phyloP scores from a whole-genome alignment of 768 basidiomycete genomes.

The Solioccasus polychromus region DNA sequence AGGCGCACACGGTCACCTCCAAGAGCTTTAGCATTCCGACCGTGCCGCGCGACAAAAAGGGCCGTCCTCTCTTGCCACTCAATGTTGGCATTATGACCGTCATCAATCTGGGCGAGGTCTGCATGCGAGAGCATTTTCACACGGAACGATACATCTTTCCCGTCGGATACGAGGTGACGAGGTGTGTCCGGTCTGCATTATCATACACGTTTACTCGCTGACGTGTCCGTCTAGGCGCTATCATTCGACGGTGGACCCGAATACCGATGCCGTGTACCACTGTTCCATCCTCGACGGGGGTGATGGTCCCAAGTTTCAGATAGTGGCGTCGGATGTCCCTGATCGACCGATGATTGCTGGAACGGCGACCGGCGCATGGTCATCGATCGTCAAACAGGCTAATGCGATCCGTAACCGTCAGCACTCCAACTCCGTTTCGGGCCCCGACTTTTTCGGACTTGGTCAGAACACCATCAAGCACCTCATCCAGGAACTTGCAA shows the following conservation, averaged over 20 bases:
- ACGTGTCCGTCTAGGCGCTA: slow-evolving; percentile 54
- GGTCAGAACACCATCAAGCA: slow-evolving; percentile 89
- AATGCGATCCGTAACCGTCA: slow-evolving; percentile 78
- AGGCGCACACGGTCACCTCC: slow-evolving; percentile 77
- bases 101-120: slow-evolving; percentile 68
- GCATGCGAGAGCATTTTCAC: slow-evolving; percentile 81
- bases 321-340: slow-evolving; percentile 68
- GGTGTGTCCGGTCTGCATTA: slow-evolving; percentile 43
- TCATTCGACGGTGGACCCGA: slow-evolving; percentile 69
- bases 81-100: slow-evolving; percentile 89
- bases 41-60: slow-evolving; percentile 71
- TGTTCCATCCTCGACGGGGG: slow-evolving; percentile 85
- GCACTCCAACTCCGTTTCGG: slow-evolving; percentile 84
- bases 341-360: slow-evolving; percentile 75
- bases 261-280: slow-evolving; percentile 66
- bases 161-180: slow-evolving; percentile 79
- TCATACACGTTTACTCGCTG: not conserved
- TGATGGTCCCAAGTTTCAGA: slow-evolving; percentile 84
- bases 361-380: slow-evolving; percentile 89
- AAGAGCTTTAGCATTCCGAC: slow-evolving; percentile 76
- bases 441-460: slow-evolving; percentile 85
- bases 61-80: slow-evolving; percentile 70
- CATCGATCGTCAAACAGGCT: slow-evolving; percentile 77
- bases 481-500: slow-evolving; percentile 80
- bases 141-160: slow-evolving; percentile 89